Conservation (phyloP, 2,329 filamentous ascomycete species). For the Akanthomyces uredinophilus region DNA sequence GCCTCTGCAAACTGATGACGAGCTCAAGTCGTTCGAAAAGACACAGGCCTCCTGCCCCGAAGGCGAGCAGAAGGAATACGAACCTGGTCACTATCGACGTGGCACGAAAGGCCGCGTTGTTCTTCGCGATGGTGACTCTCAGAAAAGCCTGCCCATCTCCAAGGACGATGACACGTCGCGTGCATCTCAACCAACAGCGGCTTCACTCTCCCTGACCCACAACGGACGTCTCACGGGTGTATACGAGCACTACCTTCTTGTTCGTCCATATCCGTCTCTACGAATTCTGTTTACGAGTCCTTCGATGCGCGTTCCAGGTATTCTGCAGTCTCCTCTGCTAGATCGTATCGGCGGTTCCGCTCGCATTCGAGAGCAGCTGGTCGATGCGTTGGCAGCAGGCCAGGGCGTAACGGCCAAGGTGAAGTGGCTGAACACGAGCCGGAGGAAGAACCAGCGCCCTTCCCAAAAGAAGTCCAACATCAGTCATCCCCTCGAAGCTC, state of each 20-base stretch:
- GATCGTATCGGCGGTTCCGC: slow-evolving; percentile 46
- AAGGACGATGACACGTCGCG: slow-evolving; percentile 8
- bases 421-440: slow-evolving; percentile 50
- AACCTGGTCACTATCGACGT: slow-evolving; percentile 1
- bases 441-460: background rate
- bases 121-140: slow-evolving; percentile 14
- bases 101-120: slow-evolving; percentile 17
- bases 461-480: background rate
- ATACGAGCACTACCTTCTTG: slow-evolving; percentile 57
- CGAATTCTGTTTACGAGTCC: slow-evolving; percentile 66
- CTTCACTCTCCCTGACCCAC: slow-evolving; percentile 4
- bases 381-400: slow-evolving; percentile 59
- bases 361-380: slow-evolving; percentile 43
- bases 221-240: slow-evolving; percentile 26
- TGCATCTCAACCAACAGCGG: background rate
- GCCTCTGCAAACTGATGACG: slow-evolving; percentile 16
- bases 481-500: slow-evolving; percentile 14
- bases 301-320: slow-evolving; percentile 60
- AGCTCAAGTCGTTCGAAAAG: slow-evolving; percentile 6
- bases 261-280: slow-evolving; percentile 60
- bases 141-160: slow-evolving; percentile 27
- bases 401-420: slow-evolving; percentile 71
- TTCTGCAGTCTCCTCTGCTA: slow-evolving; percentile 57
- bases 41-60: background rate
- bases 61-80: background rate